Percentiles rank a stretch among this genome's conserved stretches.
Evolutionary conservation across 2,329 filamentous ascomycete genomes (phyloP).

Genomic region (Neonectria coccinea): DNA sequence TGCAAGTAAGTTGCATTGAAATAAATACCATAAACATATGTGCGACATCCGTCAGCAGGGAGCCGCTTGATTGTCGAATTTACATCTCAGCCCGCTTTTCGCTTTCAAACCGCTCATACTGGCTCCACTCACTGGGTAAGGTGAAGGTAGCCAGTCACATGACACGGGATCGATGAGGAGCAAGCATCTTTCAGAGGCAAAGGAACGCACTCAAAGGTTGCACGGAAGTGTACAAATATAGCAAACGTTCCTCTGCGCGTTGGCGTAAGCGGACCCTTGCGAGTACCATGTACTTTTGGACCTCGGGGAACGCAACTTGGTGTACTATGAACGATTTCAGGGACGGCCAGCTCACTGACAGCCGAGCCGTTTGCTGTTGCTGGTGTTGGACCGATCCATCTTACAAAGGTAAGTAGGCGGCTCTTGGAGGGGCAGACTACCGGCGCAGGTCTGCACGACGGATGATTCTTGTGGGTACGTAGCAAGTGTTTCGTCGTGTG

Average conservation of each 20-base stretch:
- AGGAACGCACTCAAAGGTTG: not conserved
- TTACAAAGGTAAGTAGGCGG: not conserved
- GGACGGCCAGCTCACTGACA: not conserved
- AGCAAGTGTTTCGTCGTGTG: slow-evolving; percentile 20
- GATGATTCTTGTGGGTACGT: not conserved
- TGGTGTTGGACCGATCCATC: not conserved
- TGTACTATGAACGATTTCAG: not conserved
- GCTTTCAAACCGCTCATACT: not conserved
- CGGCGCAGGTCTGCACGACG: slow-evolving; percentile 5
- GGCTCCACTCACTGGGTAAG: not conserved
- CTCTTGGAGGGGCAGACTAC: slow-evolving; percentile 5
- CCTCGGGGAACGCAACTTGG: not conserved
- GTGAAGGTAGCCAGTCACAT: not conserved
- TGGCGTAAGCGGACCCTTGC: not conserved
- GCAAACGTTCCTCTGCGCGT: not conserved
- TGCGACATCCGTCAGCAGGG: too few relatives aligned
- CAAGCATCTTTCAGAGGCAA: not conserved
- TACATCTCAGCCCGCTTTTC: not conserved
- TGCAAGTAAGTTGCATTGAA: not conserved
- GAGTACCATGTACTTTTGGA: not conserved
- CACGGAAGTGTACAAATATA: not conserved
- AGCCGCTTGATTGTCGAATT: not conserved
- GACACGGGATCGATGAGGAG: not conserved
- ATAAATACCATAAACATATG: not conserved
- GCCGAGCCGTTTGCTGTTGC: not conserved